Conservation (phyloP, 768 basidiomycete species). For the Guyanaporus albipodus region DNA sequence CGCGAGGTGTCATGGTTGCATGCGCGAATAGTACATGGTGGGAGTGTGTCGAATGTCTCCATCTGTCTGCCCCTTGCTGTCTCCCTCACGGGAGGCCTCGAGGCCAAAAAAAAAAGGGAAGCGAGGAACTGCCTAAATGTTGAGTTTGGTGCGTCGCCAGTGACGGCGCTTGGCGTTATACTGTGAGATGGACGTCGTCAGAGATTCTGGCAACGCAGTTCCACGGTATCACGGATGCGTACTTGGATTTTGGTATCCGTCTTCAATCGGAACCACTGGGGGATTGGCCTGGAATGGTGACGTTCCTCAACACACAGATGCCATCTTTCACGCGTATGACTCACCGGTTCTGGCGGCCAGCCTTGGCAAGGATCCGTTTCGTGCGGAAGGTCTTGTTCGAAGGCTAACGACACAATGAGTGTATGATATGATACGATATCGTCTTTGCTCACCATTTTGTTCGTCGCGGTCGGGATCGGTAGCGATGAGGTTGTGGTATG, state of each 20-base stretch:
- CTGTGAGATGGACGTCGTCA: constrained; percentile 33
- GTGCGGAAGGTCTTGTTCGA: constrained; percentile 98
- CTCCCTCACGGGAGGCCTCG: background rate
- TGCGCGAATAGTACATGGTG: constrained; percentile 26
- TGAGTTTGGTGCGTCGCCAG: constrained; percentile 99
- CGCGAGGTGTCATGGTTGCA: constrained; percentile 14
- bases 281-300: constrained; percentile 69
- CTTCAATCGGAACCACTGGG: constrained; percentile 99
- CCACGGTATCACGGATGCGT: constrained; percentile 9
- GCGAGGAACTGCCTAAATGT: constrained; percentile 62
- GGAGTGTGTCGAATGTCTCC: constrained; percentile 16
- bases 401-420: constrained; percentile 53
- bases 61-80: constrained; percentile 4
- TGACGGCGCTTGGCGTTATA: constrained; percentile 97
- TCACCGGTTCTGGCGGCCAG: constrained; percentile 90
- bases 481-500: constrained; percentile 7
- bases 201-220: background rate
- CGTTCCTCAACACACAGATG: background rate
- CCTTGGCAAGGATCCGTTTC: constrained; percentile 97
- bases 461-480: constrained; percentile 34
- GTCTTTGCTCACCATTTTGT: constrained; percentile 45
- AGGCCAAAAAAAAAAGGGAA: background rate
- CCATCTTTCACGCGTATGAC: constrained; percentile 16
- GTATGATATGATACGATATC: background rate
- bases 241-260: constrained; percentile 94